Conservation (phyloP, 2,329 filamentous ascomycete genomes). For the Claviceps humidiphila region DNA sequence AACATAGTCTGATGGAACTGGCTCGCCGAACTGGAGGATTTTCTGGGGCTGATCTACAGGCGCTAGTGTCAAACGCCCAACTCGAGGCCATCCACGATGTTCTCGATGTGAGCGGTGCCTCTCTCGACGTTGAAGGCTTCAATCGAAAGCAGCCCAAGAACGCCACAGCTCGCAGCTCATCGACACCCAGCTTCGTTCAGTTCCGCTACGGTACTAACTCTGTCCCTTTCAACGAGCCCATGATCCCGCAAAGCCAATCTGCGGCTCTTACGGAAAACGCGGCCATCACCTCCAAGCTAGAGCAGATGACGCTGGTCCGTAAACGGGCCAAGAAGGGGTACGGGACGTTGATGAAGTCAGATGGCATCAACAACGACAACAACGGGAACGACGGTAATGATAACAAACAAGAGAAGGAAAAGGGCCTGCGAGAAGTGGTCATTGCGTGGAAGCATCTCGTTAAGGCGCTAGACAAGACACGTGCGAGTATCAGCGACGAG, state of each 20-base stretch:
- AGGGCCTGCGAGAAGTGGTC: conserved; percentile 52
- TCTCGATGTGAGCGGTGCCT: conserved; percentile 41
- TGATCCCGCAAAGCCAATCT: conserved; percentile 35
- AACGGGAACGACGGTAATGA: conserved; percentile 14
- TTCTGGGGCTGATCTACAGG: conserved; percentile 87
- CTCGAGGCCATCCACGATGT: conserved; percentile 94
- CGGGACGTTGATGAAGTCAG: conserved; percentile 11
- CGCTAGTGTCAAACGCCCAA: conserved; percentile 90
- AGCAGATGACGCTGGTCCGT: conserved; percentile 60
- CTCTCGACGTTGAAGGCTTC: conserved; percentile 15
- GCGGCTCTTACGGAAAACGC: conserved; percentile 60
- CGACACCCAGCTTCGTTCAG: conserved; percentile 53
- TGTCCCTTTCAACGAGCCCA: conserved; percentile 22
- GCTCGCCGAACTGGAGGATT: conserved; percentile 75
- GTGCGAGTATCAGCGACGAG: conserved; percentile 68
- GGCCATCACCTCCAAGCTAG: conserved; percentile 67
- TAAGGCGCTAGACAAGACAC: conserved; percentile 61
- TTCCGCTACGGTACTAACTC: conserved; percentile 65
- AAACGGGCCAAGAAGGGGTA: conserved; percentile 27
- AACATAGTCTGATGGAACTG: conserved; percentile 50
- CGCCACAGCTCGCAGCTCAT: conserved; percentile 24
- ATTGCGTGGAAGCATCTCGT: conserved; percentile 76
- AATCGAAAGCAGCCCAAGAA: conserved; percentile 12
- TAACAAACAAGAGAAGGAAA: background rate
- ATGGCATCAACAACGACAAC: conserved; percentile 7